Conservation (phyloP, 2,329 filamentous ascomycete genomes). For the Penicillium paneum region DNA sequence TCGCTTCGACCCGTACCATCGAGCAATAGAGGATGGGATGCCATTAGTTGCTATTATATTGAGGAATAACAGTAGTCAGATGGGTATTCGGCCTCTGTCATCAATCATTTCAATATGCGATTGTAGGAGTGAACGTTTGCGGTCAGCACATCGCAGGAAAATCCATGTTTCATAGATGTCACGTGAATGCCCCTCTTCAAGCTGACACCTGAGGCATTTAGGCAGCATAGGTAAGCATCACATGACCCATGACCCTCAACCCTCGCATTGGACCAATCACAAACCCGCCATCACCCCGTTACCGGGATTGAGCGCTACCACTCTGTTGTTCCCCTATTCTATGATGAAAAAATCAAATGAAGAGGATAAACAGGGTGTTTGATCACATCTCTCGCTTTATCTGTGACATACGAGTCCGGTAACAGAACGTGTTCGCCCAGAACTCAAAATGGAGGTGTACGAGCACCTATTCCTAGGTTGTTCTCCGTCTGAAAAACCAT, state of each 20-base stretch:
- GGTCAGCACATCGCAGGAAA: too few relatives aligned
- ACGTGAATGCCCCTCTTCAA: not conserved
- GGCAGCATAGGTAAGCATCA: not conserved
- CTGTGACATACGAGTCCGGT: not conserved
- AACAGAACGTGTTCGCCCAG: not conserved
- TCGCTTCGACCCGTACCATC: too few relatives aligned
- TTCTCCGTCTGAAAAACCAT: not conserved
- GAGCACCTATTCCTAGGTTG: not conserved
- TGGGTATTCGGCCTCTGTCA: too few relatives aligned
- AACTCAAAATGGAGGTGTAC: slow-evolving; percentile 13
- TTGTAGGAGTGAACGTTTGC: too few relatives aligned
- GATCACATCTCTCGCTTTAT: not conserved
- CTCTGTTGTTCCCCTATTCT: not conserved
- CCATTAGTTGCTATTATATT: too few relatives aligned
- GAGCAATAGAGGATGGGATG: too few relatives aligned
- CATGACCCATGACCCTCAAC: not conserved
- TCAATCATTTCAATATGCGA: too few relatives aligned
- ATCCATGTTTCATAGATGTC: not conserved
- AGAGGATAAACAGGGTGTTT: not conserved
- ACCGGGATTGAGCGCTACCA: slow-evolving; percentile 3
- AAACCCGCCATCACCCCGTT: slow-evolving; percentile 2
- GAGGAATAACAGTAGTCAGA: too few relatives aligned
- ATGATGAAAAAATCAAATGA: not conserved
- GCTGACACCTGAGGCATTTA: not conserved
- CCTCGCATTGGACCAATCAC: not conserved